Base-by-base conservation (phyloP, 2,329 filamentous ascomycete species). In the Parascedosporium putredinis region DNA sequence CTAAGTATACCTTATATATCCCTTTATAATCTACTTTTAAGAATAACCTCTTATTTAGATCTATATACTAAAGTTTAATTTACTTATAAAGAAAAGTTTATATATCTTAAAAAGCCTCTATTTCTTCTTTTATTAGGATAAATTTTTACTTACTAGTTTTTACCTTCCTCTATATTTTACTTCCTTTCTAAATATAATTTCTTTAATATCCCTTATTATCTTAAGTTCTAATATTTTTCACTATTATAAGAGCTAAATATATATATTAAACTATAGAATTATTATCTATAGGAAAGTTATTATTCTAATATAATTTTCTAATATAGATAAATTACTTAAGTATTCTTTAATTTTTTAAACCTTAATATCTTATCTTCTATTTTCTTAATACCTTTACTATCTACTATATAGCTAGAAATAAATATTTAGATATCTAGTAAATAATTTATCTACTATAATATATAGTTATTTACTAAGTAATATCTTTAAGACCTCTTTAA, bases 41-140 rank as follows among this genome's bases (percentile, higher is more conserved):
- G 14, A 36, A 54, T 45, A 25, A 36, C 34, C 42, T 53, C 23
- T 23, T 18, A 45, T 24, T 23, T 31, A 50, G 31, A 24, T 43
- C 54, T 54, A 44, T 47, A 36, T 24, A 33, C 6, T 50, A 34
- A 29, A 47, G 22, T 23, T 38, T 48, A 8, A 18, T 51, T 49
- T 47, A 16, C 25, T 40, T 40, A 40, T 40, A 18, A 40, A 38
- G 33, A 48, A 29, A 42, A 31, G 27, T 46, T 43, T 50, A 52
- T 47, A 40, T 18, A 20, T 40, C 8, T 18, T 40, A 40, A 40
- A n/a, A 40, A 6, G 22, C n/a, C 2, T 40, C 36, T 9, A 18
- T 9, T 20, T 40, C 18, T 20, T 10, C 4, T 22, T 18, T 18
- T 40, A 40, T 40, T 22, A 40, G 18, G 3, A 10, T 40, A 40